Base-by-base conservation (phyloP, 768 basidiomycete species). In the Boletus subcaerulescens region DNA sequence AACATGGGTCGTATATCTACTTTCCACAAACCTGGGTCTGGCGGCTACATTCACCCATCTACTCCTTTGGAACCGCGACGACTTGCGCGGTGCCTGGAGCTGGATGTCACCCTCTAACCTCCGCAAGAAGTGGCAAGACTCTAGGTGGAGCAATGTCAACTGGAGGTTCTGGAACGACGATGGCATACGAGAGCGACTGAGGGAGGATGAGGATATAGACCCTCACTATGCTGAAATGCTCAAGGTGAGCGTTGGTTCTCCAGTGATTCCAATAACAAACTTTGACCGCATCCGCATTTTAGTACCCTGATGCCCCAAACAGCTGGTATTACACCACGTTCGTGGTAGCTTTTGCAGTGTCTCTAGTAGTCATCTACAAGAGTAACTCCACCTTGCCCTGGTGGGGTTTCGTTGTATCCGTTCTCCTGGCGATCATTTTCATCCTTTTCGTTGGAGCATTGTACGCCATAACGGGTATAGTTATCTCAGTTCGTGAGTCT, bases 161-260 rank as follows among this genome's bases (percentile, higher is more conserved):
- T 69, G 65, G 61, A 74, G 71, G 38, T 76, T 79, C 57, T 69
- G 79, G 63, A 45, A 56, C 7, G 43, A 61, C 41, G 45, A 56
- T 35, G 61, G 63, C 36, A 48, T 52, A n/a, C 53, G 56, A 41
- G 55, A 56, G 15, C 47, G 71, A 61, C 64, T 66, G 5, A 73
- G 71, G 13, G 73, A 75, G 44, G 71, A 48, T 44, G 71, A 77
- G 22, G 73, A 75, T 24, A 63, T 78, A 31, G 83, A 85, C 57
- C 77, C 80, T 31, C 84, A 85, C 65, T 77, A 80, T 35, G 70
- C 69, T n/a, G 77, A 82, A 63, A 84, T 85, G 83, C 56, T 58
- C 42, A 65, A 71, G 32, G 73, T 71, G 44, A 74, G 55, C 5
- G 0, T 26, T 5, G 2, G 6, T 20, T 4, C 17, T 15, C 29